A percentile compares a stretch with the other conserved stretches of the same genome.
These are phyloP conservation scores for Pyracantha coccinea DNA, from an alignment of 331 rosid species.

Conservation along the genomic window DNA sequence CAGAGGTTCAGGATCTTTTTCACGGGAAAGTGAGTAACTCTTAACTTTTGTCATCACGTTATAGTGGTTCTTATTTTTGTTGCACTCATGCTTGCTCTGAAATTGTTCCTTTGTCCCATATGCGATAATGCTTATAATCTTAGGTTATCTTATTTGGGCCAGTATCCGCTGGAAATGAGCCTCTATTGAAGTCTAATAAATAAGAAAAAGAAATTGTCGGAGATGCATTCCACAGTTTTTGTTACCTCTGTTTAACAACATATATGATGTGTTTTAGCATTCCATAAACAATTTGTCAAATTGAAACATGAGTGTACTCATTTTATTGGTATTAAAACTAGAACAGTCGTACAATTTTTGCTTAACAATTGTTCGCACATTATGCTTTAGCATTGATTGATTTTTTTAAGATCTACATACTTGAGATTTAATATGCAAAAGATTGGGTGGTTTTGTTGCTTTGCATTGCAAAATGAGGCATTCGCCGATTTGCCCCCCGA, in stretches of 20 bases:
- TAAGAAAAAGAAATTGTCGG: neutral
- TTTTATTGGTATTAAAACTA: neutral
- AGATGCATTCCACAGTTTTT: neutral
- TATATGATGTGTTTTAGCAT: neutral
- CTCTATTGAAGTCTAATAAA: neutral
- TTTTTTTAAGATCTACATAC: neutral
- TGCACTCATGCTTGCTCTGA: neutral
- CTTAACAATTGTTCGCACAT: neutral
- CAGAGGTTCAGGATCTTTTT: slow-evolving; percentile 56
- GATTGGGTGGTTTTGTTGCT: neutral
- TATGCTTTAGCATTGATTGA: neutral
- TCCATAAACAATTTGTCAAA: neutral
- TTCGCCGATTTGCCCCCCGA: too few relatives aligned
- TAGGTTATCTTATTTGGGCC: neutral
- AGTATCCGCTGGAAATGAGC: too few relatives aligned
- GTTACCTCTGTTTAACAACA: neutral
- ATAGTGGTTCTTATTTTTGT: neutral
- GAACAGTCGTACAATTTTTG: neutral
- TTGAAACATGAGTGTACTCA: neutral
- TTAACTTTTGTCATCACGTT: neutral
- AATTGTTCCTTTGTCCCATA: neutral
- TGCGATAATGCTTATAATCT: neutral
- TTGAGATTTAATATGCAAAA: neutral
- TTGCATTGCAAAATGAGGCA: too few relatives aligned
- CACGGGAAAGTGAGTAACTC: slow-evolving; percentile 46